Evolutionary conservation across 305 asterid species (phyloP), one percentile per base, ranked within the genome.

Genomic region (Rubia peregrina): DNA sequence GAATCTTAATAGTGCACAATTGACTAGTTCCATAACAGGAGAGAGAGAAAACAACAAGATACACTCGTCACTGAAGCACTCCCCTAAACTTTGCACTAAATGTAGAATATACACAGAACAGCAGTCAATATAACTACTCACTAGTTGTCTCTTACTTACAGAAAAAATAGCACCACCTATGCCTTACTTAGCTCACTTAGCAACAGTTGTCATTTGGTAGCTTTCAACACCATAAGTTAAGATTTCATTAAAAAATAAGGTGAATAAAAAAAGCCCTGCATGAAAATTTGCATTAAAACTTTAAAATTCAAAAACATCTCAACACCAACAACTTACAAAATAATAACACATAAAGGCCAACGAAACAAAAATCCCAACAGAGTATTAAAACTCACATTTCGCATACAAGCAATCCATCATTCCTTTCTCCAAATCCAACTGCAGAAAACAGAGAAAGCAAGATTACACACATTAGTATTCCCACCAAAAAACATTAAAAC

Each of bases 351-450:
- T 42, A 17, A 17, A 40, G 19, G 17, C 9, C 26, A 56, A 61
- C 67, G 73, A 49, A 68, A 48, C 33, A 40, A 38, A 61, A 33
- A 5, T 26, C 42, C 14, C 55, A 68, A 55, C 17, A 33, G 68
- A 40, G 33, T 22, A 24, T 57, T 67, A 46, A 60, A 74, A 85
- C 97, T 85, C 83, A 95, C 99, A 95, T 83, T 91, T 95, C 13
- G 99, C 99, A 77, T 90, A 90, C 72, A 95, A 87, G 89, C 99
- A 95, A 77, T 95, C 96, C 98, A 95, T 87, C 99, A 95, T 95
- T 56, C 86, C 99, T 74, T 92, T 91, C 95, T 86, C 94, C 87
- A 95, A 76, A 81, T 91, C 96, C 89, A 95, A 83, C 99, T 95
- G 78, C 88, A 64, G 33, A 36, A 63, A 30, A 38, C 46, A 36